A percentile compares a stretch with the other conserved stretches of the same genome.
Evolutionary conservation across 129 eudicot species (phyloP).

Genomic region (Flaveria trinervia): DNA sequence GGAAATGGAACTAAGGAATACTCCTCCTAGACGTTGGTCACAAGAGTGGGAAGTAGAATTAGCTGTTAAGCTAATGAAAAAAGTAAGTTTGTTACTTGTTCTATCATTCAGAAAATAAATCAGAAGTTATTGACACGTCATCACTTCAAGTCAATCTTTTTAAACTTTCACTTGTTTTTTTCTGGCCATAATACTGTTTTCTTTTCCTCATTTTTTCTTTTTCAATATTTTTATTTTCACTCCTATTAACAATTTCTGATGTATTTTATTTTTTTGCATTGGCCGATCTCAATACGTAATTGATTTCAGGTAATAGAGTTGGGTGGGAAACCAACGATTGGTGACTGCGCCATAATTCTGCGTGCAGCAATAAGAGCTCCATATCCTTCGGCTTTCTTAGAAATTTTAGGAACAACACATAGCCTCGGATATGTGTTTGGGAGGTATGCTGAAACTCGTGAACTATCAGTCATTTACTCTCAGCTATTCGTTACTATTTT

Average conservation of each 20-base stretch:
- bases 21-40: constrained; percentile 81
- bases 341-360: constrained; percentile 91
- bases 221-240: background rate
- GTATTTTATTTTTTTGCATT: constrained; percentile 2
- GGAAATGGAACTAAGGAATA: constrained; percentile 82
- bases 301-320: constrained; percentile 82
- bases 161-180: no score
- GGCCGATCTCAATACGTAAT: constrained; percentile 8
- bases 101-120: background rate
- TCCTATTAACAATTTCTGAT: background rate
- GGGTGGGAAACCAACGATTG: constrained; percentile 91
- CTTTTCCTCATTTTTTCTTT: background rate
- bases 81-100: constrained; percentile 41
- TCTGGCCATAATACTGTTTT: background rate
- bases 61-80: constrained; percentile 78
- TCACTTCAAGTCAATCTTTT: no score
- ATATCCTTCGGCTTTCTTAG: constrained; percentile 81
- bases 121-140: background rate
- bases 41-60: constrained; percentile 99
- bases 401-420: constrained; percentile 83
- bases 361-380: constrained; percentile 97
- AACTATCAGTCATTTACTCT: background rate
- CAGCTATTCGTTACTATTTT: background rate
- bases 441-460: constrained; percentile 50
- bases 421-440: constrained; percentile 80